phyloP scores from a whole-genome alignment of 305 asterid genomes.

The Fraxinus velutina region DNA sequence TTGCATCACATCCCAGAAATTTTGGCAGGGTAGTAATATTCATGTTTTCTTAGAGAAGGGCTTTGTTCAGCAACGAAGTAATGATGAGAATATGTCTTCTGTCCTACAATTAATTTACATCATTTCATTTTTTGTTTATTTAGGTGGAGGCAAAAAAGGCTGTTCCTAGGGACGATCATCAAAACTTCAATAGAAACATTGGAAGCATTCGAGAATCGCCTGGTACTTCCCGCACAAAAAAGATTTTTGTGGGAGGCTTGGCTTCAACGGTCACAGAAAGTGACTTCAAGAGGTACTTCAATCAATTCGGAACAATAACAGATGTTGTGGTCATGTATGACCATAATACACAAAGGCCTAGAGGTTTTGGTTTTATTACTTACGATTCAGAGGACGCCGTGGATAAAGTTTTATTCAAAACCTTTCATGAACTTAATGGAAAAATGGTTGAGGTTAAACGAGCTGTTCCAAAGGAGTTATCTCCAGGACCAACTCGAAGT shows the following conservation, averaged over 20 bases:
- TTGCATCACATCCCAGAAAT: neutral
- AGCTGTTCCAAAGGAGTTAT: conserved; percentile 45
- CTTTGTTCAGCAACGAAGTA: too few relatives aligned
- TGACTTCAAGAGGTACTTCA: conserved; percentile 70
- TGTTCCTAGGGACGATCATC: conserved; percentile 76
- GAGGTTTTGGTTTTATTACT: conserved; percentile 76
- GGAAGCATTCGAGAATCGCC: too few relatives aligned
- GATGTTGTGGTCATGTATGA: conserved; percentile 90
- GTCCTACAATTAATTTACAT: too few relatives aligned
- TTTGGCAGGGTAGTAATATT: neutral
- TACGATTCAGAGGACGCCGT: conserved; percentile 79
- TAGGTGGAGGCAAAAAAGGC: conserved; percentile 91
- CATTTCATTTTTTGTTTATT: neutral
- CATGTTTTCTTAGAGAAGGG: neutral
- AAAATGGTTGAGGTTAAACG: conserved; percentile 80
- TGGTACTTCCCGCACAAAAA: conserved; percentile 58
- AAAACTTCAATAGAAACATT: conserved; percentile 44
- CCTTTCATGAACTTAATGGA: conserved; percentile 72
- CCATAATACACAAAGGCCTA: conserved; percentile 77
- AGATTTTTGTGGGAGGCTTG: conserved; percentile 77
- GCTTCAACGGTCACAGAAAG: conserved; percentile 71
- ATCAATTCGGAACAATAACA: conserved; percentile 67
- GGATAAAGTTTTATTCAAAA: conserved; percentile 61
- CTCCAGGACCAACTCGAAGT: conserved; percentile 40
- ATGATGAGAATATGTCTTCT: too few relatives aligned